Percentiles rank a stretch among this genome's conserved stretches.
phyloP scores from a whole-genome alignment of 2,329 filamentous ascomycete species.

The Setomelanomma holmii region DNA sequence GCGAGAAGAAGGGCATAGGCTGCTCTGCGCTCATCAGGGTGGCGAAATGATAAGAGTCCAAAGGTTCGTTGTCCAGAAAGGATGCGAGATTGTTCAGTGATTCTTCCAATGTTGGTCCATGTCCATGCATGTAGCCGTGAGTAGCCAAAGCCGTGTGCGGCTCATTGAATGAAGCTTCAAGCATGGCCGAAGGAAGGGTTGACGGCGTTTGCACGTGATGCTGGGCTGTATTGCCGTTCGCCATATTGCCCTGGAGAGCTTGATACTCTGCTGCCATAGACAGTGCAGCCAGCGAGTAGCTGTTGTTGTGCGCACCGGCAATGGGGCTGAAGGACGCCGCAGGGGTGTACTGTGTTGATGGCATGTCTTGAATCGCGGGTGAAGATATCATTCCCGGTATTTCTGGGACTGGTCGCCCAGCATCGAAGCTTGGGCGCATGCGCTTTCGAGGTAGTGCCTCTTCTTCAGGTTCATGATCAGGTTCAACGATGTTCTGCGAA shows the following conservation, averaged over 20 bases:
- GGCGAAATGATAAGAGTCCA: constrained; percentile 50
- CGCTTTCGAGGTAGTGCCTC: constrained; percentile 35
- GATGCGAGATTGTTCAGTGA: constrained; percentile 48
- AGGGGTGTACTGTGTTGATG: constrained; percentile 22
- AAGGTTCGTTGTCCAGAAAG: constrained; percentile 48
- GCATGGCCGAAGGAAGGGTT: constrained; percentile 18
- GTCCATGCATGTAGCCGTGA: constrained; percentile 6
- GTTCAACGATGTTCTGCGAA: constrained; percentile 8
- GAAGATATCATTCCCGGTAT: constrained; percentile 36
- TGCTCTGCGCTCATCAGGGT: constrained; percentile 51
- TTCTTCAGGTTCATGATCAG: constrained; percentile 9
- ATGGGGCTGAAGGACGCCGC: constrained; percentile 21
- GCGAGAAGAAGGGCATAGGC: constrained; percentile 52
- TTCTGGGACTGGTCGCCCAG: constrained; percentile 32
- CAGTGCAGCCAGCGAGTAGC: constrained; percentile 47
- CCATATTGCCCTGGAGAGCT: constrained; percentile 40
- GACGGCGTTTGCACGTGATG: constrained; percentile 17
- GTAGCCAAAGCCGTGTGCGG: constrained; percentile 10
- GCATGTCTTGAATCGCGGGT: constrained; percentile 27
- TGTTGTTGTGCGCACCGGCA: constrained; percentile 30
- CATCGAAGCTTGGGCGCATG: constrained; percentile 34
- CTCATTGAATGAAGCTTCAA: constrained; percentile 22
- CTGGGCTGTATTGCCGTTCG: constrained; percentile 17
- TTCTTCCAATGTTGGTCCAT: constrained; percentile 33
- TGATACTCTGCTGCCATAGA: constrained; percentile 53